Evolutionary conservation across 2,329 filamentous ascomycete species (phyloP).

Genomic region (Thyridium curvatum): DNA sequence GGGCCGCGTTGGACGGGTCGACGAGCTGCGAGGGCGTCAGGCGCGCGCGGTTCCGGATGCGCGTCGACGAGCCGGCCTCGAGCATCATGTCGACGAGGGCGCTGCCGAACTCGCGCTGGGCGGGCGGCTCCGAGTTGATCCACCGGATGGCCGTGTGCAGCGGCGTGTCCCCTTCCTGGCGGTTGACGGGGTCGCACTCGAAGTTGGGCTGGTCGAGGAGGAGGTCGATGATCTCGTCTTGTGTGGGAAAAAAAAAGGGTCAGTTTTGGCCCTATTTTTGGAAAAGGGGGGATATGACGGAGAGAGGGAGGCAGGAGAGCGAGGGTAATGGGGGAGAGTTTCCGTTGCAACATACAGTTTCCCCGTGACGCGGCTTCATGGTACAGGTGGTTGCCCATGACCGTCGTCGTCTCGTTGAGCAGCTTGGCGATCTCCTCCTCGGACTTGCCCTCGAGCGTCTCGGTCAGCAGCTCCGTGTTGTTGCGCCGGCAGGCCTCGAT

Average conservation of each 20-base stretch:
- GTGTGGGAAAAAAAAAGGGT: background rate
- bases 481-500: constrained; percentile 91
- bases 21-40: constrained; percentile 66
- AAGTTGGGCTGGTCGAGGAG: constrained; percentile 79
- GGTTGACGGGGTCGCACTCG: constrained; percentile 75
- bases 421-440: constrained; percentile 65
- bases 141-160: constrained; percentile 74
- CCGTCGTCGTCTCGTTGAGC: constrained; percentile 79
- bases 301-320: too few relatives aligned
- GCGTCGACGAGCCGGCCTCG: constrained; percentile 62
- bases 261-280: too few relatives aligned
- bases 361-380: constrained; percentile 84
- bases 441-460: constrained; percentile 58
- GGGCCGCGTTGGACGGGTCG: constrained; percentile 60
- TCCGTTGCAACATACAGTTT: constrained; percentile 62
- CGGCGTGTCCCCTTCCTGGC: constrained; percentile 68
- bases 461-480: constrained; percentile 77
- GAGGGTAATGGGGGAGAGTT: background rate
- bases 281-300: too few relatives aligned
- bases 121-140: constrained; percentile 61
- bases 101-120: constrained; percentile 58
- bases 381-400: constrained; percentile 81
- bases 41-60: constrained; percentile 63
- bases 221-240: constrained; percentile 74
- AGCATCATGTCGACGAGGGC: constrained; percentile 73